Evolutionary conservation across 129 eudicot species (phyloP).

Genomic region (Centella asiatica): DNA sequence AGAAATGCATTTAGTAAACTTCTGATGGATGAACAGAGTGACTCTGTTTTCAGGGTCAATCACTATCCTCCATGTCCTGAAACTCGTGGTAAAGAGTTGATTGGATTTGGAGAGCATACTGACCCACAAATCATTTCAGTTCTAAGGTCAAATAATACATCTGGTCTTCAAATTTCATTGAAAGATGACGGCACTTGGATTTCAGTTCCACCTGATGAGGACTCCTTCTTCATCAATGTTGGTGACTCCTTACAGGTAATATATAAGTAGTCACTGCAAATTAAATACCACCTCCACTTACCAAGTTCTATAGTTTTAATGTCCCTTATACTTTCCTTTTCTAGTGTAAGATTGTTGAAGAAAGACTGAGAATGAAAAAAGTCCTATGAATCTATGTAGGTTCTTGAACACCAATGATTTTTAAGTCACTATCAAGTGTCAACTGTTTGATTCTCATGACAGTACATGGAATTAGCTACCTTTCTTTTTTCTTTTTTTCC

Average conservation of each 20-base stretch:
- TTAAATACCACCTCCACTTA: no score
- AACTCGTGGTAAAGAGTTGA: conserved; percentile 29
- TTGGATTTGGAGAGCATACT: conserved; percentile 91
- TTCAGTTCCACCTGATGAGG: conserved; percentile 74
- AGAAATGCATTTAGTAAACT: conserved; percentile 69
- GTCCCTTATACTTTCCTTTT: no score
- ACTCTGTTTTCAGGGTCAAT: conserved; percentile 73
- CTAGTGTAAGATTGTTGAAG: neutral
- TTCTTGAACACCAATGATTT: conserved; percentile 14
- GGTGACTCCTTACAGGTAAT: conserved; percentile 89
- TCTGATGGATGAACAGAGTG: conserved; percentile 81
- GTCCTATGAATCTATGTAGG: conserved; percentile 25
- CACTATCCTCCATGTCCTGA: conserved; percentile 79
- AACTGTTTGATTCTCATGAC: neutral
- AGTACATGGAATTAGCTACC: neutral
- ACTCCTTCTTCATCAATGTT: conserved; percentile 78
- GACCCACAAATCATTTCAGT: conserved; percentile 94
- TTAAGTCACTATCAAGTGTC: conserved; percentile 30
- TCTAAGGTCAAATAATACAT: conserved; percentile 67
- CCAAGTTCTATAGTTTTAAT: no score
- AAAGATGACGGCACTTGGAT: conserved; percentile 65
- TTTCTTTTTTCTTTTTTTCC: no score
- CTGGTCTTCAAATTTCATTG: conserved; percentile 68
- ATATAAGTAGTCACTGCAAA: neutral
- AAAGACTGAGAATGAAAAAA: neutral